phyloP scores from a whole-genome alignment of 345 rosid species.

The Pistacia atlantica region DNA sequence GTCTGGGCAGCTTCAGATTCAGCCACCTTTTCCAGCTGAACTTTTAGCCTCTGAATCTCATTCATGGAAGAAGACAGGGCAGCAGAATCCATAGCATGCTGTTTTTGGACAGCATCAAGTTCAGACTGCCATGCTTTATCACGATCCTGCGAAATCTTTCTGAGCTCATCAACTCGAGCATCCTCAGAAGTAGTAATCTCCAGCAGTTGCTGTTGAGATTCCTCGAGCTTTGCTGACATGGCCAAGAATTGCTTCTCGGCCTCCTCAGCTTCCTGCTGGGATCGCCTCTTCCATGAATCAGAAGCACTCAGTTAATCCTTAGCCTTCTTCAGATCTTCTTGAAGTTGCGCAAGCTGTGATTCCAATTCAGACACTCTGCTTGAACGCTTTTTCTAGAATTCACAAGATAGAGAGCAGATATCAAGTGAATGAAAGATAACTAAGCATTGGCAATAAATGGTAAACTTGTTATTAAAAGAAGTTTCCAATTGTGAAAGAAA shows the following conservation, averaged over 20 bases:
- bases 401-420: conserved; percentile 20
- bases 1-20: conserved; percentile 66
- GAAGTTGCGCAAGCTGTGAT: conserved; percentile 70
- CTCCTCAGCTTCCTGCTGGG: conserved; percentile 79
- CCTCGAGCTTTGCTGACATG: conserved; percentile 61
- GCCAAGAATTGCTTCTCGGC: conserved; percentile 54
- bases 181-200: conserved; percentile 87
- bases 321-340: conserved; percentile 78
- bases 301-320: conserved; percentile 73
- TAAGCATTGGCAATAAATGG: background rate
- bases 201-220: conserved; percentile 61
- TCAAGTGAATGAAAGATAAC: conserved; percentile 14
- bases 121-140: conserved; percentile 97
- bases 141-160: conserved; percentile 80
- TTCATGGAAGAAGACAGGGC: conserved; percentile 79
- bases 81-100: conserved; percentile 77
- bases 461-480: background rate
- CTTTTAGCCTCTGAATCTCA: conserved; percentile 88
- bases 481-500: conserved; percentile 7
- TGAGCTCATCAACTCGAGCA: conserved; percentile 74
- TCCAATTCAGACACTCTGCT: conserved; percentile 60
- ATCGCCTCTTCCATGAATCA: conserved; percentile 69
- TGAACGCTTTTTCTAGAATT: conserved; percentile 61
- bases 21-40: conserved; percentile 63
- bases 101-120: conserved; percentile 92